Percentiles rank a stretch among this genome's conserved stretches.
Evolutionary conservation across 495 filamentous ascomycete species (phyloP).

Genomic region (Penicillium soppii): DNA sequence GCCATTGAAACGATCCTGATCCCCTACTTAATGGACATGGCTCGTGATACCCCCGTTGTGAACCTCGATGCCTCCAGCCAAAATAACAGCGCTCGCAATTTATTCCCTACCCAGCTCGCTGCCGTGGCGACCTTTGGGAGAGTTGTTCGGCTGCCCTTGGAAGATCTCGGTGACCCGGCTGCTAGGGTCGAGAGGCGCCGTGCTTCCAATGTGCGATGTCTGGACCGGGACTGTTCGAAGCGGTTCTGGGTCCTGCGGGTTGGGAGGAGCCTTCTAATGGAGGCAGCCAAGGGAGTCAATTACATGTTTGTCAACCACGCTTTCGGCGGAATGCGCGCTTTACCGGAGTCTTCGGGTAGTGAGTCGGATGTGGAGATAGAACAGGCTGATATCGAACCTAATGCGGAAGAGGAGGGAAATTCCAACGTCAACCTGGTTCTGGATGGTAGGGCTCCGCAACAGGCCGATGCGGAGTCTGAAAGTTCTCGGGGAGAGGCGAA

Average conservation of each 20-base stretch:
- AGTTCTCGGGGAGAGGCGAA: not conserved
- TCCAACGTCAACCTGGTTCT: conserved; percentile 32
- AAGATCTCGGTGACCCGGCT: conserved; percentile 37
- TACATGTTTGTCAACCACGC: conserved; percentile 60
- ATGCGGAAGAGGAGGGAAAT: conserved; percentile 40
- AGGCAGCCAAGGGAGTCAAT: conserved; percentile 55
- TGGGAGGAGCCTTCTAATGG: conserved; percentile 61
- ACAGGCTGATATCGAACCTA: conserved; percentile 45
- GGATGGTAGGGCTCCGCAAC: not conserved
- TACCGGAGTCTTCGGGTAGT: conserved; percentile 31
- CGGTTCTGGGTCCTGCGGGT: conserved; percentile 64
- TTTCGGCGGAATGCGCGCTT: conserved; percentile 57
- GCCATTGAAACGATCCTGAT: conserved; percentile 58
- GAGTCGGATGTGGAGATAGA: conserved; percentile 37
- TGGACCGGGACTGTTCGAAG: conserved; percentile 40
- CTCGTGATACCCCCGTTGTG: conserved; percentile 46
- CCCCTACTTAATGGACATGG: conserved; percentile 56
- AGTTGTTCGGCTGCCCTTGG: conserved; percentile 51
- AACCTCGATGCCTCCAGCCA: conserved; percentile 61
- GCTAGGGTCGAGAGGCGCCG: conserved; percentile 32
- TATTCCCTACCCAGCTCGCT: conserved; percentile 54
- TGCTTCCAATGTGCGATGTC: conserved; percentile 25
- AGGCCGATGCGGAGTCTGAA: not conserved
- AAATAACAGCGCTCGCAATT: conserved; percentile 47
- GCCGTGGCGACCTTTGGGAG: conserved; percentile 58